Conservation (phyloP, 768 basidiomycete genomes). For the Kwoniella sp. region DNA sequence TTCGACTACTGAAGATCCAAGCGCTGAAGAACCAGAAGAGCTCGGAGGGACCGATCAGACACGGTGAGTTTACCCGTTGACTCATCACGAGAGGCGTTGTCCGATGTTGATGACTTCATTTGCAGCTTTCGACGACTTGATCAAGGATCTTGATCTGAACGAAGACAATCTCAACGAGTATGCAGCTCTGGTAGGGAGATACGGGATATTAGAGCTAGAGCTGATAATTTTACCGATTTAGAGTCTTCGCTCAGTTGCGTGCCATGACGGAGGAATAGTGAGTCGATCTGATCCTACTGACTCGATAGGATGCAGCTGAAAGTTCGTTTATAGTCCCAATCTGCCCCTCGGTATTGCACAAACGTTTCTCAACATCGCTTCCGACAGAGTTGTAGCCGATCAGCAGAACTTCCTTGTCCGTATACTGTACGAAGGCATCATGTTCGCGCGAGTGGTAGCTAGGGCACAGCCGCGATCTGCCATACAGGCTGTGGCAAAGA, state of each 20-base stretch:
- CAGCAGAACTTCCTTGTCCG: neutral
- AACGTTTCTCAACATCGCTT: neutral
- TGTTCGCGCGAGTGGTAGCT: neutral
- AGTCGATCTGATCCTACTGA: neutral
- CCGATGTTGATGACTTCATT: too few species aligned
- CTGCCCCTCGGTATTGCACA: neutral
- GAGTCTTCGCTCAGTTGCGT: slow-evolving; percentile 5
- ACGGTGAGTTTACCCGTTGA: neutral
- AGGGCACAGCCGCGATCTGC: neutral
- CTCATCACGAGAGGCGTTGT: too few species aligned
- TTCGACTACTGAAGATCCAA: neutral
- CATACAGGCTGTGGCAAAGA: neutral
- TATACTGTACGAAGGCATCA: slow-evolving; percentile 10
- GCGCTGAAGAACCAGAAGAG: neutral
- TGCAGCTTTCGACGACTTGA: slow-evolving; percentile 2
- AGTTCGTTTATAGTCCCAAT: neutral
- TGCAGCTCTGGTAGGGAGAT: neutral
- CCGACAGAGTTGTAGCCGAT: neutral
- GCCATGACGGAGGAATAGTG: neutral
- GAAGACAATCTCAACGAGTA: slow-evolving; percentile 3
- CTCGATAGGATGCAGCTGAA: neutral
- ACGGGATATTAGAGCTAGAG: too few species aligned
- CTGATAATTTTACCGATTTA: neutral
- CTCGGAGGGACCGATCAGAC: neutral
- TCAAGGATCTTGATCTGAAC: neutral